Evolutionary conservation across 2,329 filamentous ascomycete genomes (phyloP), one percentile per base, ranked within the genome.

Genomic region (Neoascochyta sp.): DNA sequence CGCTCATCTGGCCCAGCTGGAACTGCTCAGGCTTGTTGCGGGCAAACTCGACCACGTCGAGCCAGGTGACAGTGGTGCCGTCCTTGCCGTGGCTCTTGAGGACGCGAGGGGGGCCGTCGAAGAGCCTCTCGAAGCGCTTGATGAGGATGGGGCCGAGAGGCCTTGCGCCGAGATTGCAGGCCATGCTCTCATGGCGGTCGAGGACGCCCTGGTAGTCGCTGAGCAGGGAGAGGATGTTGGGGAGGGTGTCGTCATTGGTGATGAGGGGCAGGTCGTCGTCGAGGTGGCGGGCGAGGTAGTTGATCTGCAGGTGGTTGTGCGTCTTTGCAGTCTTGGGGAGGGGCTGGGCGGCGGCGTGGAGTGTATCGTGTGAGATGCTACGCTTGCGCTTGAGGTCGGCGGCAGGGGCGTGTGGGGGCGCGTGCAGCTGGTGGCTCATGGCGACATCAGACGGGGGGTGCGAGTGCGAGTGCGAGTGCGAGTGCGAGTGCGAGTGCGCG

Each of bases 1-100:
- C 81, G 24, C 77, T 72, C 40, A 76, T 74, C 34, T 83, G 78
- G 32, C 78, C 79, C 29, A 93, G 67, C 18, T 78, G 75, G 62
- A 93, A 92, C 32, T 90, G 84, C 44, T 78, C 74, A 0, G 86
- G 84, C 42, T 87, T 88, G 43, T 78, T 79, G 53, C 83, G 84
- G 42, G 87, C 84, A 63, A 89, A 92, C 44, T 84, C 80, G 45
- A 93, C 83, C 29, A 94, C 80, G 52, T 94, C 87, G 21, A 92
- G 70, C 87, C 87, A 95, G 9, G 80, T 83, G 33, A 92, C 75
- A 5, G 71, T 73, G 4, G 73, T 75, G 17, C 73, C 67, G 15
- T 77, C 74, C 45, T 76, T 76, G n/a, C 70, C 73, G 65, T 73
- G 76, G 53, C 65, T 78, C 61, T 75, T 83, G 49, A 71, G 73